Conservation (phyloP, 2,329 filamentous ascomycete genomes). For the Trichoderma aggressivum region DNA sequence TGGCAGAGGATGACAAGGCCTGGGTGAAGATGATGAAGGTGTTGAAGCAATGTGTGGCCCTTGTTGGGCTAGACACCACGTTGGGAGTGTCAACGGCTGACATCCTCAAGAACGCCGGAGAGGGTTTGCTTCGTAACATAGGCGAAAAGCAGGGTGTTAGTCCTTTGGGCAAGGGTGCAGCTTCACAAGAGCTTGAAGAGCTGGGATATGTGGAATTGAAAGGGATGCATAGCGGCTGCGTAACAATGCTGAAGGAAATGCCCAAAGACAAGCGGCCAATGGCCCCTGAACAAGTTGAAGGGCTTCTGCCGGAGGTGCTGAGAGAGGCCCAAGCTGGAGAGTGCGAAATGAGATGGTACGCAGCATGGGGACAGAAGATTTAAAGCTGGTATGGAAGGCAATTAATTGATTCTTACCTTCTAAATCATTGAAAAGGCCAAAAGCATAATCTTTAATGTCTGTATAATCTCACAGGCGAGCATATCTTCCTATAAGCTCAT, state of each 20-base stretch:
- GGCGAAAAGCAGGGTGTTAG: neutral
- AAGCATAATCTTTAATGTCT: too few species aligned
- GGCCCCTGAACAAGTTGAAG: neutral
- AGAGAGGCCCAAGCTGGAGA: neutral
- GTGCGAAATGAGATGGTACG: neutral
- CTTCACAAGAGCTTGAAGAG: neutral
- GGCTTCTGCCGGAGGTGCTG: neutral
- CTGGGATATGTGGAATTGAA: neutral
- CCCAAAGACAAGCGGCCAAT: neutral
- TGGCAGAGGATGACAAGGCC: neutral
- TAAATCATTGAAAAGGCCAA: too few species aligned
- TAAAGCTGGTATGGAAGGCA: neutral
- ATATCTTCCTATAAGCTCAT: too few species aligned
- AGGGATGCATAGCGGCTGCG: neutral
- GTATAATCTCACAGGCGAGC: too few species aligned
- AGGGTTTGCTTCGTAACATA: neutral
- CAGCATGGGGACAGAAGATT: conserved; percentile 1
- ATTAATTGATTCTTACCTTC: neutral
- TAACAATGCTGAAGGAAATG: neutral
- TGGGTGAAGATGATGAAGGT: neutral
- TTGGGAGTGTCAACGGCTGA: neutral
- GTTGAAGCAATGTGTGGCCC: neutral
- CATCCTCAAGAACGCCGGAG: neutral
- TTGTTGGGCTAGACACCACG: neutral
- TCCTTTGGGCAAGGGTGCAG: neutral